These are phyloP conservation scores for Fusarium sp. DNA, from an alignment of 2,329 filamentous ascomycete genomes.

Conservation along the genomic window DNA sequence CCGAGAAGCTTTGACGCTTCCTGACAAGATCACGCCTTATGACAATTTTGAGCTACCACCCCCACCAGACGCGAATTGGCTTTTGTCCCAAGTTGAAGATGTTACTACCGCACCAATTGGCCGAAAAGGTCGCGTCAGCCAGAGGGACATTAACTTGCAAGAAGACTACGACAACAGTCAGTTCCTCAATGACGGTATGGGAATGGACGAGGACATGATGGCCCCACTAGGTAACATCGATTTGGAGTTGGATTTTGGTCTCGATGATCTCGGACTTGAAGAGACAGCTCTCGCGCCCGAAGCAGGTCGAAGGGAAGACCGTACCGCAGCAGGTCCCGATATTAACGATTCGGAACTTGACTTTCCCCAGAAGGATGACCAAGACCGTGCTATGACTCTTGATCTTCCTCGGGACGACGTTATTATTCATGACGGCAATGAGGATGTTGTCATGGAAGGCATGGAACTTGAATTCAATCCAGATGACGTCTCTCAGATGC, in stretches of 20 bases:
- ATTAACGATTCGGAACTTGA: conserved; percentile 71
- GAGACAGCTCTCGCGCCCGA: conserved; percentile 74
- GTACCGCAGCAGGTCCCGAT: conserved; percentile 9
- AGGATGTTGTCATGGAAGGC: conserved; percentile 68
- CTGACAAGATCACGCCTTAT: conserved; percentile 92
- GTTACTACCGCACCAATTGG: conserved; percentile 65
- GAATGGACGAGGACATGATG: conserved; percentile 69
- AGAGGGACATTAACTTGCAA: conserved; percentile 75
- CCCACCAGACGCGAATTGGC: conserved; percentile 87
- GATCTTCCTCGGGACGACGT: conserved; percentile 66
- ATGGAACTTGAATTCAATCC: conserved; percentile 75
- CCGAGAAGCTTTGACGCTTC: conserved; percentile 87
- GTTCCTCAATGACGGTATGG: conserved; percentile 76
- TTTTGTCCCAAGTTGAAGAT: conserved; percentile 80
- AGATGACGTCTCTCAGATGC: conserved; percentile 69
- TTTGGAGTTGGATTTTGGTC: conserved; percentile 78
- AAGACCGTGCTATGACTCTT: conserved; percentile 67
- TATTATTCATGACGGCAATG: conserved; percentile 72
- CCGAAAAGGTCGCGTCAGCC: conserved; percentile 69
- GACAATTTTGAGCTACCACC: conserved; percentile 83
- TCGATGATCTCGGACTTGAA: conserved; percentile 78
- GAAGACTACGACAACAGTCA: conserved; percentile 82
- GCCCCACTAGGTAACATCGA: conserved; percentile 75
- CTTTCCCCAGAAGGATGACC: conserved; percentile 67
- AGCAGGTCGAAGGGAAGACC: conserved; percentile 82